phyloP scores from a whole-genome alignment of 2,329 filamentous ascomycete species.

The Chrysosporium queenslandicum region DNA sequence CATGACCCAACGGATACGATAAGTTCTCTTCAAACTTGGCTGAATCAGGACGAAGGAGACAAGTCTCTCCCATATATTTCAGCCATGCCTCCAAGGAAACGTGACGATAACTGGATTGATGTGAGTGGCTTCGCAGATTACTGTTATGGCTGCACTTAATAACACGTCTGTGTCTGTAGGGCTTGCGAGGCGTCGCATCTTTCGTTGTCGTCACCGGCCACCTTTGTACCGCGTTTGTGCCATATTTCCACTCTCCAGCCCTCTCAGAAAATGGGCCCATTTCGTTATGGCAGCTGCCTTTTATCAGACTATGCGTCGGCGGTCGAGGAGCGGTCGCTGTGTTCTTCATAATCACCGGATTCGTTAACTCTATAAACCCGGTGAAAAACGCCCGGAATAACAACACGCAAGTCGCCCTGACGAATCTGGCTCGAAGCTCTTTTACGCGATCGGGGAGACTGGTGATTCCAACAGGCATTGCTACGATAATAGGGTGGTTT shows the following conservation, averaged over 20 bases:
- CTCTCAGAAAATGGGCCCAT: slow-evolving; percentile 16
- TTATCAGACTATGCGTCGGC: slow-evolving; percentile 22
- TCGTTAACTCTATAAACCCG: slow-evolving; percentile 24
- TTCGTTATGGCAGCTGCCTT: slow-evolving; percentile 22
- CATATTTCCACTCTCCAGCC: slow-evolving; percentile 32
- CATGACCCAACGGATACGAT: neutral
- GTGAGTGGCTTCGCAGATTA: slow-evolving; percentile 11
- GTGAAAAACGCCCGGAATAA: slow-evolving; percentile 20
- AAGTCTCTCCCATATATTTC: neutral
- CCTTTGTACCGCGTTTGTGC: slow-evolving; percentile 34
- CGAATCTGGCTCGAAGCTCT: slow-evolving; percentile 19
- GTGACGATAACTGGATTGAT: slow-evolving; percentile 22
- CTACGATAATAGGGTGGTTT: slow-evolving; percentile 21
- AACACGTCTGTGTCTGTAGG: slow-evolving; percentile 22
- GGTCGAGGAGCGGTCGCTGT: slow-evolving; percentile 23
- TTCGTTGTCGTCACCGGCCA: slow-evolving; percentile 37
- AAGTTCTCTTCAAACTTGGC: no score
- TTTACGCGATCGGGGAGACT: slow-evolving; percentile 21
- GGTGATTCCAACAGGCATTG: slow-evolving; percentile 22
- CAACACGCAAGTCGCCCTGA: slow-evolving; percentile 20
- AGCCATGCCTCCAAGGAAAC: slow-evolving; percentile 14
- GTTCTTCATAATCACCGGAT: slow-evolving; percentile 26
- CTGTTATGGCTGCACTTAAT: neutral
- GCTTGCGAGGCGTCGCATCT: slow-evolving; percentile 35
- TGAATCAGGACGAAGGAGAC: neutral